phyloP scores from a whole-genome alignment of 257 asterid species.

The Solanum ahanhuiri region DNA sequence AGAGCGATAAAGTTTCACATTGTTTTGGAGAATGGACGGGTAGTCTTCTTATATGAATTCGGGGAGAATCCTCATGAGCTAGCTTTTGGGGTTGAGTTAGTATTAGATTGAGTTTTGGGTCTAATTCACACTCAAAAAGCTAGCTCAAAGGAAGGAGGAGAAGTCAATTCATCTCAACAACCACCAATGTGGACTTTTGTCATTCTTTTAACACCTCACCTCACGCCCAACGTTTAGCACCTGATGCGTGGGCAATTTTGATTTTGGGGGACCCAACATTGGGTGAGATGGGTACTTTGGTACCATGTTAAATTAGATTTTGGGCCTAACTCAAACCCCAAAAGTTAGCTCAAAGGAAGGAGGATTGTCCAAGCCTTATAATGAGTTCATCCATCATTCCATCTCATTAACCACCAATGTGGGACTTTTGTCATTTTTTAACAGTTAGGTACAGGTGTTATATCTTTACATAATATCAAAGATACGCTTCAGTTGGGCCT shows the following conservation, averaged over 20 bases:
- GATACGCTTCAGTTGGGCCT: not conserved
- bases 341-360: not conserved
- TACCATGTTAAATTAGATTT: not conserved
- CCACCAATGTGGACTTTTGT: not conserved
- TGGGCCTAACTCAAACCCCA: no score
- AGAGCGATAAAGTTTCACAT: no score
- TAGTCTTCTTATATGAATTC: not conserved
- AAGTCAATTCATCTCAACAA: not conserved
- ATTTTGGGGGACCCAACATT: not conserved
- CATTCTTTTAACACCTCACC: not conserved
- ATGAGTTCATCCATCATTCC: not conserved
- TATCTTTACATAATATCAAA: not conserved
- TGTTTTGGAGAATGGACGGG: no score
- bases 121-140: not conserved
- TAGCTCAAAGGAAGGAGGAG: not conserved
- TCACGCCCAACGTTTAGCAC: not conserved
- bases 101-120: no score
- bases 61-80: not conserved
- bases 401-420: not conserved
- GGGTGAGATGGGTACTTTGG: not conserved
- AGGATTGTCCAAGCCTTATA: not conserved
- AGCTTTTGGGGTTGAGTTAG: not conserved
- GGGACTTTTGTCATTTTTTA: not conserved
- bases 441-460: not conserved
- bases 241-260: no score